Base-by-base conservation (phyloP, 1,284 basidiomycete genomes). In the Xerocomus minutiporus region DNA sequence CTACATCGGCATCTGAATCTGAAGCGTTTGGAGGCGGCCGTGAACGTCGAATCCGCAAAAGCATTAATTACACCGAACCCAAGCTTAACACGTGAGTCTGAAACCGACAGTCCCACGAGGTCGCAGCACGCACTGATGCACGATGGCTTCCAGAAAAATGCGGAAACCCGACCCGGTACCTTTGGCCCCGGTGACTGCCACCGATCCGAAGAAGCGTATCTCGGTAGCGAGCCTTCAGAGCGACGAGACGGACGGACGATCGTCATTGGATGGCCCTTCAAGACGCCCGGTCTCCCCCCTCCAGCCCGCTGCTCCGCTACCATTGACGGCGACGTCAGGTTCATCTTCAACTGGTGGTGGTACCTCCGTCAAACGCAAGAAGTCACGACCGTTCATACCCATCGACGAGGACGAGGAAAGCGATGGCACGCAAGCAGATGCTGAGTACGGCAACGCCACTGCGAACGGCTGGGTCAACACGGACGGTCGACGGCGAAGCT, bases 31-130 rank as follows among this genome's bases (percentile, higher is more conserved):
- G 59, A 15, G 70, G 71, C 35, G 79, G 78, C n/a, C 76, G 90
- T 51, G 86, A 88, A 63, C 75, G 86, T 55, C 76, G 91, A 51
- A 71, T 79, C 13, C 77, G 91, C 42, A 91, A 85, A 73, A 92
- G 90, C 61, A 77, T 93, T 50, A 93, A 93, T 67, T 93, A 94
- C 63, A 79, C 91, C 1, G 91, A 94, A 67, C 91, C 91, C 11
- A 93, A 91, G 69, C 76, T 94, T 29, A 92, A 91, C 67, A 93
- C 88, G 90, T 92, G 67, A 59, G 87, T 83, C 29, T 42, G 29
- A 39, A 26, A 34, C 29, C 45, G 42, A 15, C 41, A 28, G 8
- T 28, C 48, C 15, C 50, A 47, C 46, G 52, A 46, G 41, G 46
- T 52, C 43, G 44, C 31, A 54, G n/a, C 52, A 34, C 52, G 29